Evolutionary conservation across 164 flowering plant species (phyloP), one percentile per base, ranked within the genome.

Genomic region (Aristolochia contorta): DNA sequence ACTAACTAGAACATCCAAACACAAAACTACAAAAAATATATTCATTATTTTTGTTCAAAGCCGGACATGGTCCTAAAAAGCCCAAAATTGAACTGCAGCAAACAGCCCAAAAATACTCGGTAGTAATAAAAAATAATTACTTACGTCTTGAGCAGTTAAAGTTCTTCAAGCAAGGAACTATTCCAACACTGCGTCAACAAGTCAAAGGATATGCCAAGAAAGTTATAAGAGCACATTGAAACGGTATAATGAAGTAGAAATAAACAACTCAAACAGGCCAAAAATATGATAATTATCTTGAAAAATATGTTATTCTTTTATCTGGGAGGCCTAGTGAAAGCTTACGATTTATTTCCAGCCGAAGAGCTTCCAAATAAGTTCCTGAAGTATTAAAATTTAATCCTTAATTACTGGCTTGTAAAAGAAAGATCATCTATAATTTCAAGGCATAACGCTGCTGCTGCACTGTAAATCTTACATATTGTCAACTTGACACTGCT

Each of bases 341-440:
- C 84, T 85, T 77, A 89, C 96, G 66, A 57, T 63, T 65, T 67
- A 47, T 72, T 74, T 50, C 47, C 60, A 16, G 45, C 12, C 3
- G 75, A 73, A 65, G 80, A 79, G 80, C 84, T 81, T 68, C 74
- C 74, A 61, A 72, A 90, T 71, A 90, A 64, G 71, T 89, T 89
- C 33, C 88, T 67, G 65, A 52, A 55, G 41, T 59, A 18, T 37
- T 2, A 37, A 37, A 37, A 37, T 6, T 37, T 37, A 37, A 10
- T 3, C 43, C 43, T 37, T 10, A 37, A 10, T 37, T 6, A 37
- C 43, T 7, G 12, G 1, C 43, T 37, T 37, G 7, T 3, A 37
- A 37, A 37, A 37, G 43, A 4, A 37, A 37, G 12, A 37, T 37
- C 7, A 37, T 55, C 12, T 16, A 33, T 59, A 49, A 0, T 12